phyloP scores from a whole-genome alignment of 2,329 filamentous ascomycete species.

The Tothia fuscella region DNA sequence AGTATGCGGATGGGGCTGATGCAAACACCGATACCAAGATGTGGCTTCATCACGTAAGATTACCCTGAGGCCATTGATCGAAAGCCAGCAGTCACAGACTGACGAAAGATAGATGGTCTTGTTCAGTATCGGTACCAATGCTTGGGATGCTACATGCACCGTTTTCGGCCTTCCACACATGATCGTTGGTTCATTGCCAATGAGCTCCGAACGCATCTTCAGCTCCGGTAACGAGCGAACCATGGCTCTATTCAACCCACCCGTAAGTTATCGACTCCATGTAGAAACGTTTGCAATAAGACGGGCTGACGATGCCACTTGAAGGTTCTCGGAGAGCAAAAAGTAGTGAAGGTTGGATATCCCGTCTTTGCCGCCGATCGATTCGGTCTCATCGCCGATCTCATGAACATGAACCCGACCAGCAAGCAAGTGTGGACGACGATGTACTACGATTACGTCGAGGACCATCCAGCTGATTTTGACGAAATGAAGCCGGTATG shows the following conservation, averaged over 20 bases:
- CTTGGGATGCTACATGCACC: conserved; percentile 3
- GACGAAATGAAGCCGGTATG: conserved; percentile 1
- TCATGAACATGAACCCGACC: conserved; percentile 6
- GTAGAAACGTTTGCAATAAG: neutral
- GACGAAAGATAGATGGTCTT: conserved; percentile 22
- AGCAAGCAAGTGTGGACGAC: conserved; percentile 1
- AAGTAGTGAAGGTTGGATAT: conserved; percentile 1
- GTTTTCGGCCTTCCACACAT: conserved; percentile 1
- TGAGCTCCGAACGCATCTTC: conserved; percentile 5
- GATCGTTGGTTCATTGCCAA: neutral
- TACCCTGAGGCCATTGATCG: neutral
- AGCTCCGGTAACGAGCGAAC: conserved; percentile 3
- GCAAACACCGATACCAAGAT: conserved; percentile 7
- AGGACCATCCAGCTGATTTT: neutral
- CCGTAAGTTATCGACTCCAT: neutral
- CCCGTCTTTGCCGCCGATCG: neutral
- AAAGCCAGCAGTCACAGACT: conserved; percentile 15
- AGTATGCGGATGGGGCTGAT: conserved; percentile 2
- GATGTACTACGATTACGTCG: conserved; percentile 4
- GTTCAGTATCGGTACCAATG: conserved; percentile 1
- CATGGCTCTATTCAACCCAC: neutral
- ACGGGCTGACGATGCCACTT: neutral
- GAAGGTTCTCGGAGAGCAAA: neutral
- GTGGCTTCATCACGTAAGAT: conserved; percentile 10
- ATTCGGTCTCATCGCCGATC: conserved; percentile 2